Percentiles rank a stretch among this genome's conserved stretches.
Conservation (phyloP, 805 yeast species). For the Torulaspora maleeae region DNA sequence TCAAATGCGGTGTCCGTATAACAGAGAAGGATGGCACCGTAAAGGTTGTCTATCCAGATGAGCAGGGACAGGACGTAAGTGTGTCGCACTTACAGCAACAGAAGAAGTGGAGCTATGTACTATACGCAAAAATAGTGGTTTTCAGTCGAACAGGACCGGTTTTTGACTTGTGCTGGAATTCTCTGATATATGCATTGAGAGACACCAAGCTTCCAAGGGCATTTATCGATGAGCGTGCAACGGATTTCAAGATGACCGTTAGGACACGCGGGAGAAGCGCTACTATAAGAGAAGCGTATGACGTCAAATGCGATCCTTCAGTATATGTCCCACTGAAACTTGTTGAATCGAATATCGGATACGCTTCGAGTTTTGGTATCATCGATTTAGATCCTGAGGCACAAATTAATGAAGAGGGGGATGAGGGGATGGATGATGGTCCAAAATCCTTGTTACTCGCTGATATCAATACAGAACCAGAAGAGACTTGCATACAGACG, state of each 20-base stretch:
- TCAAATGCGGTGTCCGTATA: constrained; percentile 41
- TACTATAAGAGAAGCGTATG: constrained; percentile 44
- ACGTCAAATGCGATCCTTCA: constrained; percentile 53
- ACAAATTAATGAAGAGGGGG: constrained; percentile 27
- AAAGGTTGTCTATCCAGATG: constrained; percentile 46
- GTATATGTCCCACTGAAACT: constrained; percentile 39
- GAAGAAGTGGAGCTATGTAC: constrained; percentile 50
- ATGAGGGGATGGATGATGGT: constrained; percentile 32
- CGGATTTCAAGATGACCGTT: constrained; percentile 47
- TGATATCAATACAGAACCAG: constrained; percentile 83
- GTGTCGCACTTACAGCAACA: constrained; percentile 36
- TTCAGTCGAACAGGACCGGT: constrained; percentile 79
- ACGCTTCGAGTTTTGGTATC: constrained; percentile 55
- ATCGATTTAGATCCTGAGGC: constrained; percentile 42
- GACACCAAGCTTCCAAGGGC: constrained; percentile 62
- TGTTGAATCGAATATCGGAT: constrained; percentile 39
- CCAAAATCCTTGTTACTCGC: constrained; percentile 47
- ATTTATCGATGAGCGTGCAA: constrained; percentile 58
- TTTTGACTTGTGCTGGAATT: constrained; percentile 69
- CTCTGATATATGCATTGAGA: constrained; percentile 58
- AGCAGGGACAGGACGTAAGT: constrained; percentile 31
- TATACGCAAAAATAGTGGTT: constrained; percentile 70
- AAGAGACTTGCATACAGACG: constrained; percentile 57
- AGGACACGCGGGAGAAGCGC: constrained; percentile 50
- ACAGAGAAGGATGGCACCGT: constrained; percentile 47